Conservation (phyloP, 1,139 yeast genomes). For the Magnusiomyces starmeri region DNA sequence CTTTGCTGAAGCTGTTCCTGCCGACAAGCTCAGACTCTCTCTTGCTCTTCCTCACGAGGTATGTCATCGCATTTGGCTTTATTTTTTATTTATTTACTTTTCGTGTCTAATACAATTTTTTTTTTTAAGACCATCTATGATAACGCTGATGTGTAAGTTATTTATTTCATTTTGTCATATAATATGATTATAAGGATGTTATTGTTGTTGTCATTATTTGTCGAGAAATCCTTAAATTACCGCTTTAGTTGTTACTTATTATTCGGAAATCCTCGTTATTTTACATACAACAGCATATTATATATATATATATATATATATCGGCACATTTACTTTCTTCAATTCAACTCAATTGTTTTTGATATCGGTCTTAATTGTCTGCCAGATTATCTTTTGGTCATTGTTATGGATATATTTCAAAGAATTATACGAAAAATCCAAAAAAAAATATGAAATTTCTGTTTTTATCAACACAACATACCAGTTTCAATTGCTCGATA, state of each 20-base stretch:
- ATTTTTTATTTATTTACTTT: too few relatives aligned
- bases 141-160: constrained; percentile 41
- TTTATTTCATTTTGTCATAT: background rate
- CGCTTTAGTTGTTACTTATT: too few relatives aligned
- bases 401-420: too few relatives aligned
- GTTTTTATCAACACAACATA: too few relatives aligned
- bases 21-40: constrained; percentile 79
- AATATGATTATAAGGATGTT: background rate
- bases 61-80: constrained; percentile 1
- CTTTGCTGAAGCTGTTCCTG: constrained; percentile 79
- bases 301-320: too few relatives aligned
- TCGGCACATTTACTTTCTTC: background rate
- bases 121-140: constrained; percentile 35
- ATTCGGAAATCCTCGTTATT: too few relatives aligned
- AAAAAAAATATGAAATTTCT: too few relatives aligned
- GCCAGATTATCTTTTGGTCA: background rate
- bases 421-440: too few relatives aligned
- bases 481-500: too few relatives aligned
- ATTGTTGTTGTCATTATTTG: background rate
- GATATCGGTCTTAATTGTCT: background rate
- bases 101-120: background rate
- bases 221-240: too few relatives aligned
- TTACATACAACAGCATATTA: too few relatives aligned
- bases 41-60: constrained; percentile 52
- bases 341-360: constrained; percentile 6